Evolutionary conservation across 2,329 filamentous ascomycete species (phyloP).

Genomic region (Xylaria polymorpha): DNA sequence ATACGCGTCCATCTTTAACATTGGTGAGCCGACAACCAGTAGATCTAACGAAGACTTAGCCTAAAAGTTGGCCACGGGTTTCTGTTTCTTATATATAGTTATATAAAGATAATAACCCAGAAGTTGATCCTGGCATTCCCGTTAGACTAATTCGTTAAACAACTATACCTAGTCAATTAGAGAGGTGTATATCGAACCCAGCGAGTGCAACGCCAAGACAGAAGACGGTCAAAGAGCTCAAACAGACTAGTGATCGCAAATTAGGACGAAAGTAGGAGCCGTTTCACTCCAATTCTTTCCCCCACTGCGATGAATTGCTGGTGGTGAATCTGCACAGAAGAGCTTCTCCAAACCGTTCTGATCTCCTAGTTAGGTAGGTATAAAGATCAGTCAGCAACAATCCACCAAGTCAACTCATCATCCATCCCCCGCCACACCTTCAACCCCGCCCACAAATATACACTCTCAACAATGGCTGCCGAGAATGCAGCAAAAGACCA

Average conservation of each 20-base stretch:
- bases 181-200: not conserved
- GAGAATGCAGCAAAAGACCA: conserved; percentile 18
- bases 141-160: not conserved
- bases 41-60: not conserved
- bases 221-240: not conserved
- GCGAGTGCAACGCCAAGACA: not conserved
- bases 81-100: not conserved
- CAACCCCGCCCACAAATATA: conserved; percentile 11
- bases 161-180: not conserved
- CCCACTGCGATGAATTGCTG: conserved; percentile 2
- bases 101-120: not conserved
- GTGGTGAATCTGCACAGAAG: conserved; percentile 10
- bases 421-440: conserved; percentile 4
- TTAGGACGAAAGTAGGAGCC: not conserved
- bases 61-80: conserved; percentile 7
- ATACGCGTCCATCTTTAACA: conserved; percentile 15
- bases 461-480: conserved; percentile 11
- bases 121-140: not conserved
- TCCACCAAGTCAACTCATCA: conserved; percentile 5
- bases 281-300: not conserved
- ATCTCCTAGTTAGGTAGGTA: conserved; percentile 4
- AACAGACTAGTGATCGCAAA: not conserved
- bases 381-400: conserved; percentile 18
- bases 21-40: conserved; percentile 8
- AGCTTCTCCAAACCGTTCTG: not conserved